Evolutionary conservation across 2,329 filamentous ascomycete genomes (phyloP).

Genomic region (Alternaria sp.): DNA sequence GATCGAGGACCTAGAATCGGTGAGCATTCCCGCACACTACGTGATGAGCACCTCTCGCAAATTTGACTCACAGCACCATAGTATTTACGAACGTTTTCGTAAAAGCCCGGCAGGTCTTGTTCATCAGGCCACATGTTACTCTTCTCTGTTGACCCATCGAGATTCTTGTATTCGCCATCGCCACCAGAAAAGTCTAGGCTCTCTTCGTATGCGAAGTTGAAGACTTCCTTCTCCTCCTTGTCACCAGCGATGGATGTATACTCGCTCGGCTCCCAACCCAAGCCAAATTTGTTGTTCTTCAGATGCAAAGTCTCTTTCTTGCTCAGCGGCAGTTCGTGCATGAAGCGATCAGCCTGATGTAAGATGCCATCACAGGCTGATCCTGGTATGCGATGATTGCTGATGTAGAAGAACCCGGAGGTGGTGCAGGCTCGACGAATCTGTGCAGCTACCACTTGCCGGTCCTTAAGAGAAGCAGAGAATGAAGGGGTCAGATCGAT

Average conservation of each 20-base stretch:
- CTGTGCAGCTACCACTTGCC: slow-evolving; percentile 47
- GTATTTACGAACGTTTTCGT: slow-evolving; percentile 46
- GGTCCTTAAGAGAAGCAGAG: slow-evolving; percentile 36
- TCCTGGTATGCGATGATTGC: slow-evolving; percentile 45
- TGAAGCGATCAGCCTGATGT: slow-evolving; percentile 47
- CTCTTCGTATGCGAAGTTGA: slow-evolving; percentile 54
- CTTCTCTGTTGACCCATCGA: slow-evolving; percentile 48
- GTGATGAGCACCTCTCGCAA: background rate
- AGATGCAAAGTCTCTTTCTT: slow-evolving; percentile 51
- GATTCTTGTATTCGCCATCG: slow-evolving; percentile 51
- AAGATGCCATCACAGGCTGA: slow-evolving; percentile 41
- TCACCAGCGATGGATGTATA: slow-evolving; percentile 51
- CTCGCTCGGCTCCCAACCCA: slow-evolving; percentile 52
- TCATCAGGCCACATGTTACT: slow-evolving; percentile 51
- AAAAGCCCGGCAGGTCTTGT: slow-evolving; percentile 50
- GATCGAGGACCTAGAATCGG: slow-evolving; percentile 35
- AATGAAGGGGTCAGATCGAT: slow-evolving; percentile 50
- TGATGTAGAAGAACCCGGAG: slow-evolving; percentile 54
- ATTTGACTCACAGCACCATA: slow-evolving; percentile 41
- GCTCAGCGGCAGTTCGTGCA: slow-evolving; percentile 36
- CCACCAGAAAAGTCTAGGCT: slow-evolving; percentile 48
- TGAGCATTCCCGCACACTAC: background rate
- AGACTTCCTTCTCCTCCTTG: slow-evolving; percentile 51
- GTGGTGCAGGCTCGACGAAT: slow-evolving; percentile 49
- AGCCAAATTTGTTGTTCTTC: slow-evolving; percentile 48